Evolutionary conservation across 805 yeast genomes (phyloP).

Genomic region (Suhomyces tanzawaensis): DNA sequence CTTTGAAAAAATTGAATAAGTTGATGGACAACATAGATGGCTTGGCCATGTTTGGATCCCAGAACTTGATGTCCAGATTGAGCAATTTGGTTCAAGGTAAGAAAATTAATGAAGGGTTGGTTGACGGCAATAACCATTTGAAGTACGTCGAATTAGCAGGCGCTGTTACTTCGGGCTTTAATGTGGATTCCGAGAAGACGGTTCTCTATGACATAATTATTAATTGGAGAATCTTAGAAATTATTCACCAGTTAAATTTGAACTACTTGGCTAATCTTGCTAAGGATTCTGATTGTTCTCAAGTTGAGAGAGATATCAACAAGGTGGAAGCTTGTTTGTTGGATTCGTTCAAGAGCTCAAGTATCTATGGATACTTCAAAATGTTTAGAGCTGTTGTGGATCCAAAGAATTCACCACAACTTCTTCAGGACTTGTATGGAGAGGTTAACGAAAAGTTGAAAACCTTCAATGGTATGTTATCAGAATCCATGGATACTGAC

Average conservation of each 20-base stretch:
- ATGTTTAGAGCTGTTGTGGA: conserved; percentile 17
- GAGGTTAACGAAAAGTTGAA: conserved; percentile 18
- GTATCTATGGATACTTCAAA: conserved; percentile 13
- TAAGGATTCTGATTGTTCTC: conserved; percentile 11
- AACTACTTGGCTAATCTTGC: conserved; percentile 21
- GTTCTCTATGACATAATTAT: conserved; percentile 26
- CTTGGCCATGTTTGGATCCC: conserved; percentile 26
- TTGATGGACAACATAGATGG: conserved; percentile 34
- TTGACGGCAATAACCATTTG: conserved; percentile 27
- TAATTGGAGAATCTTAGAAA: conserved; percentile 38
- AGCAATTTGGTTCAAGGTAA: conserved; percentile 21
- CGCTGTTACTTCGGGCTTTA: background rate
- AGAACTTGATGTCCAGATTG: conserved; percentile 24
- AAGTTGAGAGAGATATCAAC: conserved; percentile 13
- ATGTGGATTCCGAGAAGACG: background rate
- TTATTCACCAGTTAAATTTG: conserved; percentile 31
- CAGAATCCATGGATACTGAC: background rate
- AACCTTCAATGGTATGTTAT: conserved; percentile 12
- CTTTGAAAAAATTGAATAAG: conserved; percentile 20
- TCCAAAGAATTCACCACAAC: conserved; percentile 14
- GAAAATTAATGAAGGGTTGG: conserved; percentile 25
- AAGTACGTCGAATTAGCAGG: conserved; percentile 29
- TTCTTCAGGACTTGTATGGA: conserved; percentile 15
- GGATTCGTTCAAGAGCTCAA: conserved; percentile 9
- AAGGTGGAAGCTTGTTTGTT: conserved; percentile 10